Conservation (phyloP, 2,329 filamentous ascomycete genomes). For the Trichoderma pleuroti region DNA sequence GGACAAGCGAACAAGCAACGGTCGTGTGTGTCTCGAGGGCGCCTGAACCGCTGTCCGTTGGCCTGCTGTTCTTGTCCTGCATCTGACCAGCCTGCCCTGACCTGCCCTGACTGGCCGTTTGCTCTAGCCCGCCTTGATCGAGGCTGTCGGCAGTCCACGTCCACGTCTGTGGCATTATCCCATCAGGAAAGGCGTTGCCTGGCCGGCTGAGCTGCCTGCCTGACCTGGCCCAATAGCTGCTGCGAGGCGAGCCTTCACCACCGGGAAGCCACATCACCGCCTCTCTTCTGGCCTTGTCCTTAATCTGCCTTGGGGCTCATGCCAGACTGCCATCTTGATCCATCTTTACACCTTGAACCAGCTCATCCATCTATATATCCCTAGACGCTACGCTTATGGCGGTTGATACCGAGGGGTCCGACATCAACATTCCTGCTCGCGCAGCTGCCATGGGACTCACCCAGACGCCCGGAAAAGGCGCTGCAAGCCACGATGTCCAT, state of each 20-base stretch:
- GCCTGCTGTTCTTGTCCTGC: not conserved
- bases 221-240: not conserved
- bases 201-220: slow-evolving; percentile 2
- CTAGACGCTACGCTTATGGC: slow-evolving; percentile 25
- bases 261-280: slow-evolving; percentile 2
- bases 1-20: not conserved
- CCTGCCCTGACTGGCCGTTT: not conserved
- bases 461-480: slow-evolving; percentile 21
- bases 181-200: slow-evolving; percentile 12
- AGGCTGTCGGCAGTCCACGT: not conserved
- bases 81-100: slow-evolving; percentile 1
- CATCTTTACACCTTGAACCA: not conserved
- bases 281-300: not conserved
- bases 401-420: slow-evolving; percentile 25
- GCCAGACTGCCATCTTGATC: not conserved
- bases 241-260: not conserved
- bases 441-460: slow-evolving; percentile 28
- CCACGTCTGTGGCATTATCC: not conserved
- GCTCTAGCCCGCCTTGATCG: not conserved
- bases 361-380: not conserved
- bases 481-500: slow-evolving; percentile 34
- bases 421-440: slow-evolving; percentile 30
- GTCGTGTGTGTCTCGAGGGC: not conserved
- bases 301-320: not conserved
- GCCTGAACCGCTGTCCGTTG: not conserved